Percentiles rank a stretch among this genome's conserved stretches.
Evolutionary conservation across 768 basidiomycete genomes (phyloP).

Genomic region (Suillus plorans): DNA sequence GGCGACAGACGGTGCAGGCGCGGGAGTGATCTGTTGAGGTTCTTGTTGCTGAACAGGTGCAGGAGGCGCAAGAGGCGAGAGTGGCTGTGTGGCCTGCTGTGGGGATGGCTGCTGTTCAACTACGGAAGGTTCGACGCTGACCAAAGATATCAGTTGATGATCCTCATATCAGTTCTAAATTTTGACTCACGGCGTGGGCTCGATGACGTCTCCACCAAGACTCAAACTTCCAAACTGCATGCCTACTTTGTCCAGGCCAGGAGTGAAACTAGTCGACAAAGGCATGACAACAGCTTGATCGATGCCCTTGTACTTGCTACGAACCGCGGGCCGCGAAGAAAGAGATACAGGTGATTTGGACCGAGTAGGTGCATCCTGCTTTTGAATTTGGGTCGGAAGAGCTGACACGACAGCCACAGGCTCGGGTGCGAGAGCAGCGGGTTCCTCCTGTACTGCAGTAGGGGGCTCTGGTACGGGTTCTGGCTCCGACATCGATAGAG

Average conservation of each 20-base stretch:
- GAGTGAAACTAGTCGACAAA: constrained; percentile 50
- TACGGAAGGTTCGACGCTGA: constrained; percentile 29
- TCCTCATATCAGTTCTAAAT: neutral
- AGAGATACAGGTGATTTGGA: constrained; percentile 45
- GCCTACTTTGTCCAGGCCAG: constrained; percentile 70
- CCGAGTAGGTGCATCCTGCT: constrained; percentile 31
- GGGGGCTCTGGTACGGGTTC: constrained; percentile 21
- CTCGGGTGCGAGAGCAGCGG: constrained; percentile 28
- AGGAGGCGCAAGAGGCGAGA: constrained; percentile 5
- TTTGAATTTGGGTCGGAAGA: constrained; percentile 17
- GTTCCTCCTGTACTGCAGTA: constrained; percentile 34
- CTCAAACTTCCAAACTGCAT: constrained; percentile 90
- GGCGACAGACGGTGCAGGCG: constrained; percentile 4
- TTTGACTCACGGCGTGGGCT: constrained; percentile 48
- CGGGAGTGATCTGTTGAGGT: constrained; percentile 8
- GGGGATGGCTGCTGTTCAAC: constrained; percentile 35
- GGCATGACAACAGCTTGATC: constrained; percentile 86
- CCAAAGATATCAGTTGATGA: constrained; percentile 10
- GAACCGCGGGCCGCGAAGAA: constrained; percentile 50
- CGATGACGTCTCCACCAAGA: constrained; percentile 68
- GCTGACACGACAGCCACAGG: constrained; percentile 28
- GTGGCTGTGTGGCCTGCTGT: constrained; percentile 40
- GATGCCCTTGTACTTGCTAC: constrained; percentile 65
- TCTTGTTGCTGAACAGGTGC: constrained; percentile 19
- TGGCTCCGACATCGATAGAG: constrained; percentile 26